These are phyloP conservation scores for Glycine soja DNA, from an alignment of 306 rosid species.

Conservation along the genomic window DNA sequence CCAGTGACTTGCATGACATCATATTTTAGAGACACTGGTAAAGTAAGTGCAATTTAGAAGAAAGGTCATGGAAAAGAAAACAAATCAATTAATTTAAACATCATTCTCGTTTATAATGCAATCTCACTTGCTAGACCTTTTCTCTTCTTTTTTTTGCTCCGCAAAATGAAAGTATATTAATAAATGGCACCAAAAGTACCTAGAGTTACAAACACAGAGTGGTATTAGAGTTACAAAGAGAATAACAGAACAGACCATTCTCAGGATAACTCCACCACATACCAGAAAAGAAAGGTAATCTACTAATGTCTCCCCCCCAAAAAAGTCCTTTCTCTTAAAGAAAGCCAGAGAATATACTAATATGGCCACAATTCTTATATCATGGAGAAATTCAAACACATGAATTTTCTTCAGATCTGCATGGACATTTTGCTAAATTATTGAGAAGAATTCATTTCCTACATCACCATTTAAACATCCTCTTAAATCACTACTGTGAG, in stretches of 20 bases:
- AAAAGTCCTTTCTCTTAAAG: background rate
- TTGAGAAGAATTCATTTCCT: background rate
- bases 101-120: background rate
- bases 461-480: conserved; percentile 6
- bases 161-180: no score
- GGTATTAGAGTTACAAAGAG: no score
- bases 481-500: background rate
- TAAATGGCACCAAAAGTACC: no score
- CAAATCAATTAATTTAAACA: background rate
- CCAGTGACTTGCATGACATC: background rate
- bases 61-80: background rate
- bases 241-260: no score
- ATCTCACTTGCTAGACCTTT: background rate
- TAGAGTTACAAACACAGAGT: no score
- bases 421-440: background rate
- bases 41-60: background rate
- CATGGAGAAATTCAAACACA: background rate
- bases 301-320: no score
- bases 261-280: no score
- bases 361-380: background rate
- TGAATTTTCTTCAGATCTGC: conserved; percentile 7
- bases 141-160: no score
- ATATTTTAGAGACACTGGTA: conserved; percentile 2
- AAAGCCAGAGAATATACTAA: background rate
- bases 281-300: no score